These are phyloP conservation scores for Irpex sp. DNA, from an alignment of 1,284 basidiomycete species.

Conservation along the genomic window DNA sequence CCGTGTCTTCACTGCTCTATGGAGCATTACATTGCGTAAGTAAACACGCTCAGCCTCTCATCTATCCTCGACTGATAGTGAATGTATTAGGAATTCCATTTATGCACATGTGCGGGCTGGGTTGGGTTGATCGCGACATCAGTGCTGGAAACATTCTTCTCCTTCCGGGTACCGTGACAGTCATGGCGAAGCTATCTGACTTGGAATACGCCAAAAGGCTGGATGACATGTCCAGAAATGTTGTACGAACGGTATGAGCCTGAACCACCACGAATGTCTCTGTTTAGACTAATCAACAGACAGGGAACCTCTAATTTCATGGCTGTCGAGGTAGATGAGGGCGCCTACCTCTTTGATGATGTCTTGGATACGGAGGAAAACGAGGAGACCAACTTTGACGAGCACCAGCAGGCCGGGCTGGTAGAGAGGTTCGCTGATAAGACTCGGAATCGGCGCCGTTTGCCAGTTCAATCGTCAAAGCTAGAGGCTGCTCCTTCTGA, in stretches of 20 bases:
- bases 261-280: too few relatives aligned
- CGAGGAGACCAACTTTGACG: background rate
- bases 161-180: background rate
- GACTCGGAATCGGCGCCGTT: background rate
- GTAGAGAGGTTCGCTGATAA: background rate
- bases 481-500: background rate
- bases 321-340: constrained; percentile 2
- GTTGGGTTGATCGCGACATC: constrained; percentile 12
- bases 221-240: background rate
- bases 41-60: background rate
- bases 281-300: too few relatives aligned
- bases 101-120: background rate
- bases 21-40: background rate
- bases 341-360: background rate
- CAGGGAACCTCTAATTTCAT: constrained; percentile 9
- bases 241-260: background rate
- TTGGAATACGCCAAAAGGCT: constrained; percentile 5
- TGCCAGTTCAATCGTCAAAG: background rate
- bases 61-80: background rate
- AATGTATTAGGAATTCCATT: background rate
- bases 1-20: background rate
- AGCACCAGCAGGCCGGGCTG: background rate
- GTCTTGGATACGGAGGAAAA: background rate
- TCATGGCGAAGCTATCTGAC: background rate
- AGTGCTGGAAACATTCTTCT: constrained; percentile 11